These are phyloP conservation scores for Paraconiothyrium brasiliense DNA, from an alignment of 2,329 filamentous ascomycete species.

Conservation along the genomic window DNA sequence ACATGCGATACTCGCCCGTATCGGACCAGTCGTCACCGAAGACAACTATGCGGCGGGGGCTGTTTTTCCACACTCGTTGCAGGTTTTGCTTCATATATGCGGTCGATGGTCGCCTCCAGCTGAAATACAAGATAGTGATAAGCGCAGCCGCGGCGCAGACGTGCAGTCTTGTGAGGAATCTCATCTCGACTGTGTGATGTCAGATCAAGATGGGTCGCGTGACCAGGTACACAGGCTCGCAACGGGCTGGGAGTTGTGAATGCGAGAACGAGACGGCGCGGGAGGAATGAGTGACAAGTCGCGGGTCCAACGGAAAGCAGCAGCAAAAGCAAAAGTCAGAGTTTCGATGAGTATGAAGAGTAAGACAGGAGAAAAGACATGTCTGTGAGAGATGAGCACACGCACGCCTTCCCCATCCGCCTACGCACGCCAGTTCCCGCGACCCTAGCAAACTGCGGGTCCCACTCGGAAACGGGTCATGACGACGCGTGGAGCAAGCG, in stretches of 20 bases:
- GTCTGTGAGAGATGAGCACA: slow-evolving; percentile 21
- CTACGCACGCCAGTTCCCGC: slow-evolving; percentile 3
- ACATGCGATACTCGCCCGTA: slow-evolving; percentile 46
- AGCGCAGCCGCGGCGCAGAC: slow-evolving; percentile 35
- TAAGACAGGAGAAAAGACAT: slow-evolving; percentile 24
- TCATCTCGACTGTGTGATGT: slow-evolving; percentile 30
- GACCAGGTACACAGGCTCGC: slow-evolving; percentile 1
- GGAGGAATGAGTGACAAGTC: not conserved
- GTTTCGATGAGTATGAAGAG: slow-evolving; percentile 7
- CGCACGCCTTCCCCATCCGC: slow-evolving; percentile 3
- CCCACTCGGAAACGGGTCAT: slow-evolving; percentile 15
- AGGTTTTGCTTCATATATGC: slow-evolving; percentile 37
- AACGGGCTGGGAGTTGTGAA: not conserved
- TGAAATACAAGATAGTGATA: slow-evolving; percentile 41
- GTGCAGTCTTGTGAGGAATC: slow-evolving; percentile 44
- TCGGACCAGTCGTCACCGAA: slow-evolving; percentile 54
- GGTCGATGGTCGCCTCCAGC: slow-evolving; percentile 38
- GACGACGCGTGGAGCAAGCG: slow-evolving; percentile 18
- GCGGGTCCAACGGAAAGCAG: slow-evolving; percentile 9
- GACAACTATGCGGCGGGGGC: slow-evolving; percentile 45
- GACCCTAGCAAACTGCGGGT: not conserved
- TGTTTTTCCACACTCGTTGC: slow-evolving; percentile 40
- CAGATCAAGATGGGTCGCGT: not conserved
- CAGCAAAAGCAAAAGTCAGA: slow-evolving; percentile 4
- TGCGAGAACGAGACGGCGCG: slow-evolving; percentile 2